Evolutionary conservation across 2,329 filamentous ascomycete species (phyloP).

Genomic region (Hymenoscyphus occultus): DNA sequence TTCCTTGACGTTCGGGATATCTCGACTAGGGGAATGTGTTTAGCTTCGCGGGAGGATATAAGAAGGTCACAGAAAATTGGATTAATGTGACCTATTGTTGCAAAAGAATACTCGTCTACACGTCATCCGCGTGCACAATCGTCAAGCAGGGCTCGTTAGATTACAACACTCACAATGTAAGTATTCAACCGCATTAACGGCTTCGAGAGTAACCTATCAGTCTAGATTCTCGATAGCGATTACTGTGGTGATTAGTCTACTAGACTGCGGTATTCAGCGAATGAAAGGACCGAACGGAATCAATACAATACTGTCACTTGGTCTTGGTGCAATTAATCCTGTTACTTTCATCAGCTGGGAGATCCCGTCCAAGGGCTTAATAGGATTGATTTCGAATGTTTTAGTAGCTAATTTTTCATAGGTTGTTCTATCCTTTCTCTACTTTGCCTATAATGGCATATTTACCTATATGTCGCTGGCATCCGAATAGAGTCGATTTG

Average conservation of each 20-base stretch:
- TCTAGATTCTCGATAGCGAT: background rate
- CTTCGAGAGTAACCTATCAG: background rate
- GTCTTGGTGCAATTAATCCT: background rate
- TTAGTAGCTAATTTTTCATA: slow-evolving; percentile 23
- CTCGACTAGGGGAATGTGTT: background rate
- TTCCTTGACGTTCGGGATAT: background rate
- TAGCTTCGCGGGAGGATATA: background rate
- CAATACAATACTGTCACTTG: background rate
- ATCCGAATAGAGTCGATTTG: slow-evolving; percentile 9
- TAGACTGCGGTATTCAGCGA: background rate
- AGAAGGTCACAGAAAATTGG: background rate
- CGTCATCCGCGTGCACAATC: background rate
- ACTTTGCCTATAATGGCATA: slow-evolving; percentile 34
- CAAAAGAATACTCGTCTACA: background rate
- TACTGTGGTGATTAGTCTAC: background rate
- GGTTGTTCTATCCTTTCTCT: slow-evolving; percentile 31
- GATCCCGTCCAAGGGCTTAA: background rate
- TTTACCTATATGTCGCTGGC: slow-evolving; percentile 17
- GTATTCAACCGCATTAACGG: background rate
- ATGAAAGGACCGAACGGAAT: background rate
- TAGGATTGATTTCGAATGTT: background rate
- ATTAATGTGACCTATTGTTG: background rate
- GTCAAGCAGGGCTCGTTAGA: background rate
- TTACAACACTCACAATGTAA: background rate
- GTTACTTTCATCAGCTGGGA: background rate